Evolutionary conservation across 176 grass and related monocot genomes (phyloP).

Genomic region (Olyra latifolia): DNA sequence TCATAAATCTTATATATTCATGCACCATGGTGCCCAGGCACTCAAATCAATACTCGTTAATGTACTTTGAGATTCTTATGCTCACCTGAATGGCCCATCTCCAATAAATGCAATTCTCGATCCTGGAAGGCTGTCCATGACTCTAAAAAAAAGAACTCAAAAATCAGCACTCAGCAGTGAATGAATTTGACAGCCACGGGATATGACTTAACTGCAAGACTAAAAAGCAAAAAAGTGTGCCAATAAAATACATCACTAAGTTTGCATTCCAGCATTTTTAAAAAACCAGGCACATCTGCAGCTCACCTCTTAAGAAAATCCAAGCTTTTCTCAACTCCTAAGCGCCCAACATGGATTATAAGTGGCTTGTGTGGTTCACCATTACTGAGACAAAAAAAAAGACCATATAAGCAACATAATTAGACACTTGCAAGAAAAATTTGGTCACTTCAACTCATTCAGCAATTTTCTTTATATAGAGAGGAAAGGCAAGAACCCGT

Average conservation of each 20-base stretch:
- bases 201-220: not conserved
- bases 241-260: constrained; percentile 6
- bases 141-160: constrained; percentile 31
- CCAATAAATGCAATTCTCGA: constrained; percentile 64
- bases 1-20: not conserved
- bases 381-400: constrained; percentile 42
- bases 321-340: constrained; percentile 96
- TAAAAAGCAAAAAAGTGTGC: not conserved
- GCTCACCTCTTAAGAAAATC: constrained; percentile 89
- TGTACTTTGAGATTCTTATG: not conserved
- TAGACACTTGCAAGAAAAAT: constrained; percentile 6
- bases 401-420: constrained; percentile 12
- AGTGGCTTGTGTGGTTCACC: constrained; percentile 86
- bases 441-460: not conserved
- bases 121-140: constrained; percentile 66
- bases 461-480: not conserved
- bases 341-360: constrained; percentile 86
- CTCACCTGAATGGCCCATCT: constrained; percentile 63
- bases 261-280: not conserved
- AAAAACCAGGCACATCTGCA: not conserved
- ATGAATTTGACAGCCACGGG: not conserved
- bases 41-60: too few relatives aligned
- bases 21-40: too few relatives aligned
- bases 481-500: not conserved
- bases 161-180: constrained; percentile 3